Evolutionary conservation across 306 rosid species (phyloP), one percentile per base, ranked within the genome.

Genomic region (Trichosanthes cucumerina): DNA sequence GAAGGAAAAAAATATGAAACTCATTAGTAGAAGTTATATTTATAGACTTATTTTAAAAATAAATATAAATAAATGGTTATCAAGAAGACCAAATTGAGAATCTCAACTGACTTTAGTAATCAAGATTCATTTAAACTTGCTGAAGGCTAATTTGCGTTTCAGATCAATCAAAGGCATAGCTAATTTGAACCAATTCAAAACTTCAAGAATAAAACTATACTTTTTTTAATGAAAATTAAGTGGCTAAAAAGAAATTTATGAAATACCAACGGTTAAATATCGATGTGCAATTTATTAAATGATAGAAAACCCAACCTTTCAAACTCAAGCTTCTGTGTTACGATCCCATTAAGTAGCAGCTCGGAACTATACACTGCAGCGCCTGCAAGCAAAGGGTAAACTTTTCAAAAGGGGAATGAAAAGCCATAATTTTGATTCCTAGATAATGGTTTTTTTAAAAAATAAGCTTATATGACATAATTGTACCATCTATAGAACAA

Each of bases 281-380:
- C 47, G 3, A 47, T 15, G 39, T 28, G 78, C 10, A 47, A 73
- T 73, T 73, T 73, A 47, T 16, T 4, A 16, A 28, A 77, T 4
- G 23, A 41, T 39, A 43, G 15, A 46, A 24, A 24, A 28, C 9
- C 86, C 44, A 63, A 89, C 98, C 99, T 91, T 83, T 90, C 91
- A 82, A 84, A 92, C 77, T 91, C 97, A 88, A 95, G 87, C 93
- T 78, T 92, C 86, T 95, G 99, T 52, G 91, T 88, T 76, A 95
- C 97, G 71, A 95, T 92, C 78, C 97, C 99, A 77, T 92, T 92
- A 84, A 95, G 78, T 62, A 95, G 80, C 79, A 95, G 92, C 90
- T 95, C 97, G 36, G 99, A 92, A 79, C 96, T 88, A 87, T 87
- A 92, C 73, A 91, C 87, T 64, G 85, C 65, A 66, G 89, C 90